Evolutionary conservation across 768 basidiomycete species (phyloP).

Genomic region (Rhodotorula babjevae): DNA sequence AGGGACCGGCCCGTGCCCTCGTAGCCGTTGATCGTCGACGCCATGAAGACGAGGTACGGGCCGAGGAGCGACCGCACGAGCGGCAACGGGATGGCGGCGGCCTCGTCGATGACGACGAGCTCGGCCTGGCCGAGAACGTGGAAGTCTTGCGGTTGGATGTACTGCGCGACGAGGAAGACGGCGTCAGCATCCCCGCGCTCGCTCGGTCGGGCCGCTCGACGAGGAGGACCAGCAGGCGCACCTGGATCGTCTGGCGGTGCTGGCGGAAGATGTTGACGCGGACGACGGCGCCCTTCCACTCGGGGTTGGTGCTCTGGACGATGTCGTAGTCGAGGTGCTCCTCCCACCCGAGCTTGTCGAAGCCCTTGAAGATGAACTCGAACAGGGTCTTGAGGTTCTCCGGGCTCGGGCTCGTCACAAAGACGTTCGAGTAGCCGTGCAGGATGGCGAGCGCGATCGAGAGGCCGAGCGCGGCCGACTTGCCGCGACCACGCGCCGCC

Average conservation of each 20-base stretch:
- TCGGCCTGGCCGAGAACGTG: slow-evolving; percentile 98
- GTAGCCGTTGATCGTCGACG: slow-evolving; percentile 99
- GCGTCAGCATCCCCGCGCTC: neutral
- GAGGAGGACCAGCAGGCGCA: slow-evolving; percentile 44
- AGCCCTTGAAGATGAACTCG: slow-evolving; percentile 93
- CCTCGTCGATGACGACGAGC: slow-evolving; percentile 94
- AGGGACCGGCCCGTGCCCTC: slow-evolving; percentile 99
- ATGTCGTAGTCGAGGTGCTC: slow-evolving; percentile 98
- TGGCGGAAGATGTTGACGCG: slow-evolving; percentile 87
- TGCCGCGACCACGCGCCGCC: slow-evolving; percentile 89
- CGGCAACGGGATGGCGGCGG: slow-evolving; percentile 93
- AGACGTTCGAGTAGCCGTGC: slow-evolving; percentile 94
- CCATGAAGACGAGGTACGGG: slow-evolving; percentile 91
- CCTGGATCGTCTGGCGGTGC: slow-evolving; percentile 95
- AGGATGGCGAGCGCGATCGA: slow-evolving; percentile 87
- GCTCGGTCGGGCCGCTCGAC: too few relatives aligned
- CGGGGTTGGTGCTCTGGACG: slow-evolving; percentile 89
- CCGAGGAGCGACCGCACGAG: slow-evolving; percentile 92
- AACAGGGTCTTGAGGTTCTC: slow-evolving; percentile 98
- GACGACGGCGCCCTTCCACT: slow-evolving; percentile 91
- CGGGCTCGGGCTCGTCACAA: slow-evolving; percentile 93
- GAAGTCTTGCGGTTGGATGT: slow-evolving; percentile 95
- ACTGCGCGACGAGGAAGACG: slow-evolving; percentile 53
- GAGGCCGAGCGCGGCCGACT: slow-evolving; percentile 91
- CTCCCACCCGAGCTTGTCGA: slow-evolving; percentile 90